phyloP scores from a whole-genome alignment of 441 rosid species.

The Euphorbia celastroides region DNA sequence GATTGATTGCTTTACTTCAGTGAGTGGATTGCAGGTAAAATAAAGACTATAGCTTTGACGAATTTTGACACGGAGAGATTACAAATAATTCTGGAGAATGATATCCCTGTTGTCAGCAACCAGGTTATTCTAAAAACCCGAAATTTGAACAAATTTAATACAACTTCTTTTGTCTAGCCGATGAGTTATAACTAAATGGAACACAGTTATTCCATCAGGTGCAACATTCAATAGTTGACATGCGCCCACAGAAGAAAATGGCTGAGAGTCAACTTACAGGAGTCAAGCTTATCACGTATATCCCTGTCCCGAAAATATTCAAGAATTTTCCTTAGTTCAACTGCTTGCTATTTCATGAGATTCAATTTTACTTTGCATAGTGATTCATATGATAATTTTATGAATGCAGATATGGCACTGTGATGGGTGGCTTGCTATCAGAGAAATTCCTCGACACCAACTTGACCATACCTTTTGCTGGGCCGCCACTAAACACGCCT shows the following conservation, averaged over 20 bases:
- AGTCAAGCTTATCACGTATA: conserved; percentile 89
- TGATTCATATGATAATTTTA: too few relatives aligned
- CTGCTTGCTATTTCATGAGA: too few relatives aligned
- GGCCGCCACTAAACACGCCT: conserved; percentile 79
- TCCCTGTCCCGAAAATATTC: too few relatives aligned
- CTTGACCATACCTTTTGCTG: conserved; percentile 68
- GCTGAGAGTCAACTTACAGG: conserved; percentile 87
- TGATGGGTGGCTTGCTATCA: conserved; percentile 92
- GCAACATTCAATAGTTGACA: conserved; percentile 89
- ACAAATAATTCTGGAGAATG: conserved; percentile 65
- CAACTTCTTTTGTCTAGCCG: too few relatives aligned
- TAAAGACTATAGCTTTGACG: neutral
- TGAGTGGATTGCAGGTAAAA: neutral
- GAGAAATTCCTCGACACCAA: conserved; percentile 90
- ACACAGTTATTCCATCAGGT: too few relatives aligned
- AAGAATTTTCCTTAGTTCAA: too few relatives aligned
- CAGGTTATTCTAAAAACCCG: conserved; percentile 49
- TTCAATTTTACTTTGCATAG: too few relatives aligned
- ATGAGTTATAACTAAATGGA: too few relatives aligned
- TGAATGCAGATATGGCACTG: conserved; percentile 81
- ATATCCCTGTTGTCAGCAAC: conserved; percentile 89
- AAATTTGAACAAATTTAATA: too few relatives aligned
- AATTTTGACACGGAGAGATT: neutral
- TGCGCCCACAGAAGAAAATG: conserved; percentile 97
- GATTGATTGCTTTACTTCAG: too few relatives aligned